phyloP scores from a whole-genome alignment of 2,329 filamentous ascomycete species.

The Apiospora pterosperma region DNA sequence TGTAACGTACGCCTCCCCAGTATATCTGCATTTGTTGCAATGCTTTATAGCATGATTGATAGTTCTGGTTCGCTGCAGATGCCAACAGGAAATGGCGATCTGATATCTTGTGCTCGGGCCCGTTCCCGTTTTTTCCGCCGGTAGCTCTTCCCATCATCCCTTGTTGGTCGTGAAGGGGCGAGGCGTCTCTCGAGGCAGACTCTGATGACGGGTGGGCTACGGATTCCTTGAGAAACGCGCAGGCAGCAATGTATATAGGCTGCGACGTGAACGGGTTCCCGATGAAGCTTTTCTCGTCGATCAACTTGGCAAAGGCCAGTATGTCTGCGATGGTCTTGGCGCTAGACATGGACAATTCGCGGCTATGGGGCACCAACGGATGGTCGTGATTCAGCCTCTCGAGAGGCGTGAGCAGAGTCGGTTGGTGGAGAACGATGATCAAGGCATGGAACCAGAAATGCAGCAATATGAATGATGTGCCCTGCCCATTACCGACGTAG shows the following conservation, averaged over 20 bases:
- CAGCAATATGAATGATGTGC: slow-evolving; percentile 81
- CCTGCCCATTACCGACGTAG: slow-evolving; percentile 76
- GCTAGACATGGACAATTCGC: slow-evolving; percentile 80
- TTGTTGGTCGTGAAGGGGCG: neutral
- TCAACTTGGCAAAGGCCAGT: slow-evolving; percentile 77
- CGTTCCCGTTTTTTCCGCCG: slow-evolving; percentile 6
- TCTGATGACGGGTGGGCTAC: slow-evolving; percentile 63
- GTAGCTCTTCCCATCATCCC: slow-evolving; percentile 5
- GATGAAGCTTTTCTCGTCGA: slow-evolving; percentile 81
- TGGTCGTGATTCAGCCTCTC: slow-evolving; percentile 55
- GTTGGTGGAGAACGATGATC: slow-evolving; percentile 81
- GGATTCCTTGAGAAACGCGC: slow-evolving; percentile 83
- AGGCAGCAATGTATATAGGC: slow-evolving; percentile 88
- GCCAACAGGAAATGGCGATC: slow-evolving; percentile 73
- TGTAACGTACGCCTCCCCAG: slow-evolving; percentile 85
- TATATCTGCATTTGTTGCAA: slow-evolving; percentile 77
- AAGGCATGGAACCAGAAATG: slow-evolving; percentile 89
- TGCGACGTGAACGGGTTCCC: slow-evolving; percentile 88
- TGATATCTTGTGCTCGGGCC: slow-evolving; percentile 36
- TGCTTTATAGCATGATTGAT: slow-evolving; percentile 82
- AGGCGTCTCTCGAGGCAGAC: slow-evolving; percentile 49
- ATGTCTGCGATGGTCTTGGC: slow-evolving; percentile 92
- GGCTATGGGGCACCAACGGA: slow-evolving; percentile 74
- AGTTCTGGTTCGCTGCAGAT: slow-evolving; percentile 80
- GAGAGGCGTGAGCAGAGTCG: slow-evolving; percentile 77